Base-by-base conservation (phyloP, 148 eudicot genomes). In the Persicaria maculosa region DNA sequence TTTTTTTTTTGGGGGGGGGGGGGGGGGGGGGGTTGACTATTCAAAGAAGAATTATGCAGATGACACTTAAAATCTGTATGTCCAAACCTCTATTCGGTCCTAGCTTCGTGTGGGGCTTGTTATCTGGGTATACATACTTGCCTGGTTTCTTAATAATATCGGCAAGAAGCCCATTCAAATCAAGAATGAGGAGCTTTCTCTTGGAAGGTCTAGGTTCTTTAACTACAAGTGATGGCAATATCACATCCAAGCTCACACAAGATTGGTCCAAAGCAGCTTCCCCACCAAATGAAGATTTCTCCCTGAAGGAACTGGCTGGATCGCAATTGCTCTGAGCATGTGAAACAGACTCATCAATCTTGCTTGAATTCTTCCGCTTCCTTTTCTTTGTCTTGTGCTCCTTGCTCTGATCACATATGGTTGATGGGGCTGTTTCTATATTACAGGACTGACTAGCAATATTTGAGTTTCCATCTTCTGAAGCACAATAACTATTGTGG, bases 131-230 rank as follows among this genome's bases (percentile, higher is more conserved):
- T 31, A 31, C 40, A 31, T 31, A 3, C 40, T 31, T 31, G 40
- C 40, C 2, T 31, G 40, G 40, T 31, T 3, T 31, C 40, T 31
- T 31, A 31, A 81, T 80, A 77, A 93, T 82, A 79, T 93, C 91
- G 7, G 79, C 89, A 79, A 93, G 86, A 43, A 93, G 15, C 36
- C 98, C 98, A 87, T 93, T 93, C 59, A 93, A 71, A 83, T 93
- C 98, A 67, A 93, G 94, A 53, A 93, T 87, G 62, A 93, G 86
- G 81, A 93, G 97, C 84, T 87, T 93, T 80, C 77, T 89, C 69
- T 68, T 72, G 40, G 71, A 50, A n/a, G 71, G 68, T 36, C 73
- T 74, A 20, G 31, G 71, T 31, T 61, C 46, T 6, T 48, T 46
- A 68, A 31, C 76, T 75, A 40, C 68, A 15, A 48, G 62, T 48